Base-by-base conservation (phyloP, 2,329 filamentous ascomycete genomes). In the Metarhizium album region DNA sequence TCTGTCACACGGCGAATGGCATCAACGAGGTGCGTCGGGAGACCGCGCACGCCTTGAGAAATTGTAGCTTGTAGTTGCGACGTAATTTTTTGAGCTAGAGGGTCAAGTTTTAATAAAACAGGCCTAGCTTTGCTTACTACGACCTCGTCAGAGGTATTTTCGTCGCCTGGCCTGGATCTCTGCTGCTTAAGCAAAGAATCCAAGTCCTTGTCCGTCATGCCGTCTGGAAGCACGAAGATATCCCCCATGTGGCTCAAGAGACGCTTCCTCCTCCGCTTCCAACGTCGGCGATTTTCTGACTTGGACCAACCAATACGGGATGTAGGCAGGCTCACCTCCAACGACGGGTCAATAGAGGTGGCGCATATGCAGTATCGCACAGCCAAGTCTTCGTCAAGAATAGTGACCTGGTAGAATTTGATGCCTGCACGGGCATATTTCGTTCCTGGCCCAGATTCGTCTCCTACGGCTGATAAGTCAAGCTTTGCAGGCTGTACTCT, bases 341-440 rank as follows among this genome's bases (percentile, higher is more conserved):
- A 52, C 4, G 43, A 27, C 7, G 57, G 54, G 20, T 64, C 54
- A 16, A 53, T 54, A 11, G 54, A 55, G 4, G 63, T 63, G 4
- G 60, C 58, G 45, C 61, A 65, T 49, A 64, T 67, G 51, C 68
- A 69, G 47, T 71, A 73, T 35, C 63, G 61, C 16, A 80, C 53
- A 38, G 69, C 66, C 38, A 77, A 62, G 51, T 76, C 65, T 23
- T 64, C 61, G 4, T 61, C 67, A 2, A 80, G 55, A 11, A 67
- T 62, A 48, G 67, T 70, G 14, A 76, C 54, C 53, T 79, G 75
- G 49, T 72, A 77, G 55, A 78, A 76, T 20, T 64, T 63, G 2
- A 72, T 58, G 3, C 62, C 62, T 23, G 65, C 54, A 3, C 64
- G 55, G 9, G 60, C 52, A 47, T 73, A 70, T 13, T 57, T 49